These are phyloP conservation scores for Pseudocercospora ulei DNA, from an alignment of 2,329 filamentous ascomycete species.

Conservation along the genomic window DNA sequence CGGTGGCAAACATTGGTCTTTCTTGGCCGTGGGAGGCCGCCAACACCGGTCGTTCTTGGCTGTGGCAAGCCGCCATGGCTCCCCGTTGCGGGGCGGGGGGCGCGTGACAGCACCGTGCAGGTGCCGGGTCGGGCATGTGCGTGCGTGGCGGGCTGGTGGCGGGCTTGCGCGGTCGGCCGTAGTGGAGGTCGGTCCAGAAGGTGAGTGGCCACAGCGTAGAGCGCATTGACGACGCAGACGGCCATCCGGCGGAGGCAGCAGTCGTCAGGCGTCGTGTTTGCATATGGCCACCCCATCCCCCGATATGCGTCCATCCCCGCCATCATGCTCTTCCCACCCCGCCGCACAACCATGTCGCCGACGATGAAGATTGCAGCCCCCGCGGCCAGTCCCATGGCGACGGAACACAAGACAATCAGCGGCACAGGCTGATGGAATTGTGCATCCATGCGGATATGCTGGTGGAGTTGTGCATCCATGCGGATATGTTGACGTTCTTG, in stretches of 20 bases:
- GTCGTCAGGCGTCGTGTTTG: neutral
- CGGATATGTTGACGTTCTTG: too few species aligned
- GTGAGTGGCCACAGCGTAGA: slow-evolving; percentile 25
- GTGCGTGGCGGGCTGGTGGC: neutral
- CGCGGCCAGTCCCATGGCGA: too few species aligned
- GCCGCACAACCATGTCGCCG: too few species aligned
- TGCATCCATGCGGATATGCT: too few species aligned
- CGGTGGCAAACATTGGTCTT: slow-evolving; percentile 26
- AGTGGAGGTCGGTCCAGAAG: slow-evolving; percentile 23
- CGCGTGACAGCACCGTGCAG: neutral
- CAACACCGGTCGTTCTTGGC: slow-evolving; percentile 8
- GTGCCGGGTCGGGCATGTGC: neutral
- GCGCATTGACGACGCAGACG: slow-evolving; percentile 25
- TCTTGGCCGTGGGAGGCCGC: slow-evolving; percentile 10
- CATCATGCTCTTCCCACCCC: too few species aligned
- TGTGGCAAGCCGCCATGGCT: neutral
- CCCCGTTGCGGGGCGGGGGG: too few species aligned
- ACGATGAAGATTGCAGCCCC: too few species aligned
- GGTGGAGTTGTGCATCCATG: too few species aligned
- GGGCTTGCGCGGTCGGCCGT: slow-evolving; percentile 21
- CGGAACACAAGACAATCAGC: too few species aligned
- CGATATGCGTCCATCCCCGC: too few species aligned
- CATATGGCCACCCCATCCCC: too few species aligned
- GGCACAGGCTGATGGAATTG: too few species aligned
- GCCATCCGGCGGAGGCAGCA: slow-evolving; percentile 16